Conservation (phyloP, 2,329 filamentous ascomycete genomes). For the Pseudocercospora cruenta region DNA sequence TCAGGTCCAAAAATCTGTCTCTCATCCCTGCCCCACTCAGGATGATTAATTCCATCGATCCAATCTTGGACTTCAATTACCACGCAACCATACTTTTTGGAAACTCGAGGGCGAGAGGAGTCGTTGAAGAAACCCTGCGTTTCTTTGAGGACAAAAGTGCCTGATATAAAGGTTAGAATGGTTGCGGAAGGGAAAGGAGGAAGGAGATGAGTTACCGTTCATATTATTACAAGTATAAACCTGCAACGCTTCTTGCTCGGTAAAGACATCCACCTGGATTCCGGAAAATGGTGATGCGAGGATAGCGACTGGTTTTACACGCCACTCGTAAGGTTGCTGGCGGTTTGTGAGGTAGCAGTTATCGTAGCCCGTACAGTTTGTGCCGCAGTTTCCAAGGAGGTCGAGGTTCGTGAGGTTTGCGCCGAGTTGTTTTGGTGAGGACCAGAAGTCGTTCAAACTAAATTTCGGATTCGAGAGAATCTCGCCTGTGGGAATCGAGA, state of each 20-base stretch:
- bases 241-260: slow-evolving; percentile 86
- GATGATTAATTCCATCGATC: slow-evolving; percentile 95
- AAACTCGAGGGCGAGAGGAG: slow-evolving; percentile 61
- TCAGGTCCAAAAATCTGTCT: slow-evolving; percentile 54
- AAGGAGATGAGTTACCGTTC: slow-evolving; percentile 62
- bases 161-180: slow-evolving; percentile 39
- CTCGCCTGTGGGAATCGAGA: slow-evolving; percentile 55
- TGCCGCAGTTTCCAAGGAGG: slow-evolving; percentile 74
- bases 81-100: slow-evolving; percentile 77
- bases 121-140: slow-evolving; percentile 67
- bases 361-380: slow-evolving; percentile 81
- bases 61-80: slow-evolving; percentile 73
- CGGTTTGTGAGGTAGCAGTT: slow-evolving; percentile 73
- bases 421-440: slow-evolving; percentile 76
- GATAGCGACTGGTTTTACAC: slow-evolving; percentile 62
- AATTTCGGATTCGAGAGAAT: slow-evolving; percentile 70
- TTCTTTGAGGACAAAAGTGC: slow-evolving; percentile 65
- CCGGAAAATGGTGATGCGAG: slow-evolving; percentile 76
- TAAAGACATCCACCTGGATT: slow-evolving; percentile 78
- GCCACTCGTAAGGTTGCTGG: slow-evolving; percentile 66
- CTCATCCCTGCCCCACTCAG: slow-evolving; percentile 74
- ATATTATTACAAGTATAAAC: slow-evolving; percentile 81
- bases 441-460: slow-evolving; percentile 82
- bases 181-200: slow-evolving; percentile 32
- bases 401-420: slow-evolving; percentile 66